Percentiles rank a stretch among this genome's conserved stretches.
phyloP scores from a whole-genome alignment of 768 basidiomycete species.

The Trichaptum fuscoviolaceum region DNA sequence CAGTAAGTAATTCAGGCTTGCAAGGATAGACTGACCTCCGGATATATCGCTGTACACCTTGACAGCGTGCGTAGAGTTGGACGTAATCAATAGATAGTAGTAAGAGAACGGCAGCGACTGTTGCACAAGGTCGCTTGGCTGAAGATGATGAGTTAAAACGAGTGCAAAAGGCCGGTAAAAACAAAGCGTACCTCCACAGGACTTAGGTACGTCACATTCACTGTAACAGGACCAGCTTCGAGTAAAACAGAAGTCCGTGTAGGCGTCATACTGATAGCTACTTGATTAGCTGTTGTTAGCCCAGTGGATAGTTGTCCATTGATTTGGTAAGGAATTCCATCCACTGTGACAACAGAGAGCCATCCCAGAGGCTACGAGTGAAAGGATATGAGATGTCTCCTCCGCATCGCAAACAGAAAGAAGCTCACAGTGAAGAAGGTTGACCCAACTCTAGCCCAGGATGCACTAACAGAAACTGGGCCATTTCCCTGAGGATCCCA shows the following conservation, averaged over 20 bases:
- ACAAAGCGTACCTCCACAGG: conserved; percentile 50
- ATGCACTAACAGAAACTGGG: conserved; percentile 23
- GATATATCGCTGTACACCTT: conserved; percentile 24
- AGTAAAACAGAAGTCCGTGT: conserved; percentile 62
- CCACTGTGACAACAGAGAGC: neutral
- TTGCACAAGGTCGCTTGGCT: conserved; percentile 17
- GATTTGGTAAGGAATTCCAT: neutral
- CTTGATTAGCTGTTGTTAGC: neutral
- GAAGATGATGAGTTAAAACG: neutral
- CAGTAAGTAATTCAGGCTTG: conserved; percentile 69
- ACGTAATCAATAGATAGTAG: conserved; percentile 13
- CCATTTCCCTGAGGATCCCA: conserved; percentile 52
- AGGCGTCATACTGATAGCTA: conserved; percentile 37
- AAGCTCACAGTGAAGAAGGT: neutral
- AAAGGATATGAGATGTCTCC: neutral
- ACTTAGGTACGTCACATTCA: conserved; percentile 59
- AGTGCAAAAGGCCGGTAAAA: neutral
- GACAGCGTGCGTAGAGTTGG: conserved; percentile 19
- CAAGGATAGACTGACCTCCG: conserved; percentile 29
- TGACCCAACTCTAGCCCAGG: conserved; percentile 8
- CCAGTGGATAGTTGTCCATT: conserved; percentile 14
- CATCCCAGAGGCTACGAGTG: neutral
- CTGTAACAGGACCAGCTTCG: conserved; percentile 56
- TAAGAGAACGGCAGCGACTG: conserved; percentile 25
- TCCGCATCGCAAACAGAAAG: neutral